These are phyloP conservation scores for Xylariales sp. DNA, from an alignment of 2,329 filamentous ascomycete species.

Conservation along the genomic window DNA sequence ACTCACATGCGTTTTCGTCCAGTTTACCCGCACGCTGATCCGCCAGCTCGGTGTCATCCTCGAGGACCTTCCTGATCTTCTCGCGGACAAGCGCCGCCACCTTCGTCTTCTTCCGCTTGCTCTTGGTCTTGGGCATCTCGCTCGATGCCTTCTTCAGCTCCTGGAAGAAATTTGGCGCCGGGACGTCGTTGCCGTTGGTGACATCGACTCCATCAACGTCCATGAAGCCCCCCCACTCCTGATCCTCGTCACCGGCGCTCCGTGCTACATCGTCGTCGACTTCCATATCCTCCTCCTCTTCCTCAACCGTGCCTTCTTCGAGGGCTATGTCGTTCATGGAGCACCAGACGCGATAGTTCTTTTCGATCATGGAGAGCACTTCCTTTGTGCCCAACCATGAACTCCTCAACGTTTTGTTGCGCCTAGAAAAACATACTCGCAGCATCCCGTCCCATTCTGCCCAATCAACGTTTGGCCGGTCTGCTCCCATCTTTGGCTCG, in stretches of 20 bases:
- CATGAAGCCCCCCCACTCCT: conserved; percentile 47
- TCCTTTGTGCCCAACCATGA: conserved; percentile 77
- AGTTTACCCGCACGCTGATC: conserved; percentile 81
- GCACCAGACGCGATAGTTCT: conserved; percentile 87
- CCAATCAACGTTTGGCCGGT: conserved; percentile 81
- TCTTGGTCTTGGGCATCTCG: conserved; percentile 52
- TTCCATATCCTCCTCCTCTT: conserved; percentile 33
- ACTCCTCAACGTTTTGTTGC: conserved; percentile 85
- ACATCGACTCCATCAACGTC: conserved; percentile 40
- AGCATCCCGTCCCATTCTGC: conserved; percentile 94
- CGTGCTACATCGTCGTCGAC: conserved; percentile 35
- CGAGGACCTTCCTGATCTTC: conserved; percentile 82
- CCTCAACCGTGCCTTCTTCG: conserved; percentile 59
- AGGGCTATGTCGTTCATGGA: conserved; percentile 77
- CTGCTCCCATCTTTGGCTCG: conserved; percentile 74
- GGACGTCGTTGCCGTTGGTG: conserved; percentile 52
- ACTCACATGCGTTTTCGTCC: conserved; percentile 91
- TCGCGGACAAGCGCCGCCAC: conserved; percentile 76
- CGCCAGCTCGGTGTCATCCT: conserved; percentile 72
- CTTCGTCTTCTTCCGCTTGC: conserved; percentile 72
- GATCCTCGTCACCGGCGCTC: conserved; percentile 37
- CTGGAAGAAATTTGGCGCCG: conserved; percentile 81
- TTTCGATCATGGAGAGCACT: conserved; percentile 76
- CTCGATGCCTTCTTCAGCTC: conserved; percentile 44
- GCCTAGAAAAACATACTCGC: conserved; percentile 73